phyloP scores from a whole-genome alignment of 169 alveolate species.

The Cryptosporidium xiaoi region DNA sequence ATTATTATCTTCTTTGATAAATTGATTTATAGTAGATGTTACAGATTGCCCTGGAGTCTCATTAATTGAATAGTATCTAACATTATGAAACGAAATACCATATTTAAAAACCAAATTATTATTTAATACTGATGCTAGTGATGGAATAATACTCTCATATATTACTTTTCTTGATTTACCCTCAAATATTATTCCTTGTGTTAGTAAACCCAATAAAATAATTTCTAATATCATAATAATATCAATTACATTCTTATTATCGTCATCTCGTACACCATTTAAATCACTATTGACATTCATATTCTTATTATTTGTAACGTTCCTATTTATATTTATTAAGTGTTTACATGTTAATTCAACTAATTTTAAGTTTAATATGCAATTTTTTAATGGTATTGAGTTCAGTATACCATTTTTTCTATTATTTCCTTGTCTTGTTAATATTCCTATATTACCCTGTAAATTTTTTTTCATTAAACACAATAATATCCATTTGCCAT shows the following conservation, averaged over 20 bases:
- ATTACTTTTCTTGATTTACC: conserved; percentile 15
- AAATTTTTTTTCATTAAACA: conserved; percentile 31
- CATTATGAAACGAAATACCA: conserved; percentile 52
- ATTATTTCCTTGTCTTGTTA: not conserved
- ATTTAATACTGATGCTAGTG: conserved; percentile 37
- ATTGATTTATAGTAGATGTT: not conserved
- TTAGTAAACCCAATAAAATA: conserved; percentile 48
- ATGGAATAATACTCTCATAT: conserved; percentile 22
- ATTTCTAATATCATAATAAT: conserved; percentile 24
- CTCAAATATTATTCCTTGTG: conserved; percentile 21
- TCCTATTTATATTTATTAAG: not conserved
- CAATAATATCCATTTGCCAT: conserved; percentile 56
- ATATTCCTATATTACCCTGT: conserved; percentile 16
- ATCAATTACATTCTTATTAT: conserved; percentile 22
- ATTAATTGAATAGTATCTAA: conserved; percentile 25
- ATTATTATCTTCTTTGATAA: conserved; percentile 37
- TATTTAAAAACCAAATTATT: not conserved
- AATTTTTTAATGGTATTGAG: conserved; percentile 40
- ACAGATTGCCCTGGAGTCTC: conserved; percentile 12
- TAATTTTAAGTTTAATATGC: conserved; percentile 37
- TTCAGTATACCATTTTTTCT: not conserved
- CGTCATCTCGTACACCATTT: not conserved
- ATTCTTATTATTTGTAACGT: not conserved
- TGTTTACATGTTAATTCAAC: conserved; percentile 32
- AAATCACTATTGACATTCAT: not conserved